Base-by-base conservation (phyloP, 768 basidiomycete species). In the Lanmaoa rubissima region DNA sequence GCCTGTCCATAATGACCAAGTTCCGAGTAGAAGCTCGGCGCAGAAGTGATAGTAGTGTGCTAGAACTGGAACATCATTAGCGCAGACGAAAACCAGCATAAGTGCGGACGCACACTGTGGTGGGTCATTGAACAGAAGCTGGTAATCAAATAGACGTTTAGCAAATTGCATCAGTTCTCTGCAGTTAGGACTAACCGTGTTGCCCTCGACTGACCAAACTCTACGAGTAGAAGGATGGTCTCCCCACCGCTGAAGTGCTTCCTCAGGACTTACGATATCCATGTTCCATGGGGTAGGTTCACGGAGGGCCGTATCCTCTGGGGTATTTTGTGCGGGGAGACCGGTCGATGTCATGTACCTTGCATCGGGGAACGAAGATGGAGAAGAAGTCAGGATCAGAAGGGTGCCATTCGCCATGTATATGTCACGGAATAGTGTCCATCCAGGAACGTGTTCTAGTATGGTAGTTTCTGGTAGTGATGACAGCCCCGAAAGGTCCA, bases 41-140 rank as follows among this genome's bases (percentile, higher is more conserved):
- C 87, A 88, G 57, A 91, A 86, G 72, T 94, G 92, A 71, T 93
- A 94, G 70, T 92, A 94, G 68, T 94, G 92, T 45, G 78, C 75
- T n/a, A 93, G 78, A 78, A 94, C 74, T 76, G 36, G 24, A 28
- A 6, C 3, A 36, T n/a, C 10, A 34, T 61, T 38, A 61, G 51
- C 21, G 44, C 17, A 13, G 31, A 26, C 6, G 31, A 24, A 59
- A 39, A 32, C 14, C 35, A 31, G 19, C 36, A 28, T 6, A 24
- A n/a, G 35, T 43, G 36, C 21, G n/a, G 43, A 57, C 73, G 31
- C 47, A 73, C 74, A 89, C 65, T 91, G 88, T 2, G 69, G 54
- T 0, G 90, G 87, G 58, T 90, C 90, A 66, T 88, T 88, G 64
- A 86, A 77, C 38, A 85, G 68, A 12, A 84, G 61, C 83, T 85